Evolutionary conservation across 768 basidiomycete species (phyloP).

Genomic region (Chlorophyllum brunneum): DNA sequence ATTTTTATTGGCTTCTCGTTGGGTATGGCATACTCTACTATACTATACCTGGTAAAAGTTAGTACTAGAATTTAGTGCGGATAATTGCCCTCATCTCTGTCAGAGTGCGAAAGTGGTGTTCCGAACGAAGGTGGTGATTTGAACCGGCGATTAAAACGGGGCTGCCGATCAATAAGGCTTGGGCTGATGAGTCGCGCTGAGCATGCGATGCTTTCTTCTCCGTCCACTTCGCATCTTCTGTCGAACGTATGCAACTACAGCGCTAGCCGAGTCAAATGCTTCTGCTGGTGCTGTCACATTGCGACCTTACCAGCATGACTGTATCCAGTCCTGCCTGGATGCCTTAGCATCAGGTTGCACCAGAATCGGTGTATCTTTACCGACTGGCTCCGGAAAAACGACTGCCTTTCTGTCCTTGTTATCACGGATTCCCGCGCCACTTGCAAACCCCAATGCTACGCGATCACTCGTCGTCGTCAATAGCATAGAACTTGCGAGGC

Average conservation of each 20-base stretch:
- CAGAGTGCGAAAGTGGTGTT: background rate
- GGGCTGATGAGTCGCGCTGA: background rate
- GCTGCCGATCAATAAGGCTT: background rate
- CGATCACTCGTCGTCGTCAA: conserved; percentile 83
- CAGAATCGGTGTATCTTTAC: conserved; percentile 80
- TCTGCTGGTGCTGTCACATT: conserved; percentile 33
- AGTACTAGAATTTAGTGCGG: conserved; percentile 14
- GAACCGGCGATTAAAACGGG: background rate
- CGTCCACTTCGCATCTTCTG: background rate
- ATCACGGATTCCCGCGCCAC: conserved; percentile 51
- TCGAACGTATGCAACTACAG: background rate
- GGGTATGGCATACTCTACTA: conserved; percentile 15
- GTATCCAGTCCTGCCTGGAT: conserved; percentile 70
- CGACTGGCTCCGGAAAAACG: conserved; percentile 87
- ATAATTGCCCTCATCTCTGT: conserved; percentile 6
- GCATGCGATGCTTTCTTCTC: conserved; percentile 4
- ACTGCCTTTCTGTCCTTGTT: conserved; percentile 87
- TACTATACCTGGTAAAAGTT: conserved; percentile 14
- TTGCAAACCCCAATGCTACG: conserved; percentile 38
- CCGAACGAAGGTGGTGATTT: background rate
- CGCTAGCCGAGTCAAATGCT: conserved; percentile 7
- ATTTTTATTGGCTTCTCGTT: conserved; percentile 20
- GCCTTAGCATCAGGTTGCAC: conserved; percentile 65
- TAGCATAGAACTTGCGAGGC: conserved; percentile 83
- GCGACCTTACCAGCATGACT: conserved; percentile 87